Percentiles rank a stretch among this genome's conserved stretches.
phyloP scores from a whole-genome alignment of 129 eudicot species.

The Heracleum sosnowskyi region DNA sequence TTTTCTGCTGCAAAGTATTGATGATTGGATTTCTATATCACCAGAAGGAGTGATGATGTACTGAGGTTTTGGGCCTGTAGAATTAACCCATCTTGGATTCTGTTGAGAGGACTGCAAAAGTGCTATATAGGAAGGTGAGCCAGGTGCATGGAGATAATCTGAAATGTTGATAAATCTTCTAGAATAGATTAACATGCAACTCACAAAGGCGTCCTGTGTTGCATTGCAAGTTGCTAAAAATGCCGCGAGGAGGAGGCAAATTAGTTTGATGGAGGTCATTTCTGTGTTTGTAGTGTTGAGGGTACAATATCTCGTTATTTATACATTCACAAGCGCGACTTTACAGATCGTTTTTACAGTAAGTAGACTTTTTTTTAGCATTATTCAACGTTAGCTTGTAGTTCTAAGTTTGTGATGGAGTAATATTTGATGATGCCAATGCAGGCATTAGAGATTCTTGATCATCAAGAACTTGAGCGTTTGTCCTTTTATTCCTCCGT shows the following conservation, averaged over 20 bases:
- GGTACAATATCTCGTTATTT: background rate
- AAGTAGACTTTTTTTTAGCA: background rate
- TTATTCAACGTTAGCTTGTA: background rate
- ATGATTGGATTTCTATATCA: constrained; percentile 18
- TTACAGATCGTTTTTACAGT: background rate
- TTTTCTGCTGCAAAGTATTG: constrained; percentile 21
- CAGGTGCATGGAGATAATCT: constrained; percentile 12
- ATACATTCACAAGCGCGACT: background rate
- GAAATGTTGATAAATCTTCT: background rate
- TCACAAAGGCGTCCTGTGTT: constrained; percentile 8
- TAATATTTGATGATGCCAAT: background rate
- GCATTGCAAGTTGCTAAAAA: constrained; percentile 6
- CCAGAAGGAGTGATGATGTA: constrained; percentile 21
- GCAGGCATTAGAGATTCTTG: background rate
- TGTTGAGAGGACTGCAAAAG: constrained; percentile 27
- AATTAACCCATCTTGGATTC: constrained; percentile 30
- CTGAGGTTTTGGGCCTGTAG: constrained; percentile 18
- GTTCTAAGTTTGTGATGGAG: background rate
- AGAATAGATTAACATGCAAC: constrained; percentile 17
- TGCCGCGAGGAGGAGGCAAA: background rate
- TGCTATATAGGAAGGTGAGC: constrained; percentile 17
- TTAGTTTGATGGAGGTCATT: background rate
- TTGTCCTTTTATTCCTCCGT: background rate
- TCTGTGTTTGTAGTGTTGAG: background rate
- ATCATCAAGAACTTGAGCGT: background rate